Conservation (phyloP, 495 filamentous ascomycete genomes). For the Lepraria neglecta region DNA sequence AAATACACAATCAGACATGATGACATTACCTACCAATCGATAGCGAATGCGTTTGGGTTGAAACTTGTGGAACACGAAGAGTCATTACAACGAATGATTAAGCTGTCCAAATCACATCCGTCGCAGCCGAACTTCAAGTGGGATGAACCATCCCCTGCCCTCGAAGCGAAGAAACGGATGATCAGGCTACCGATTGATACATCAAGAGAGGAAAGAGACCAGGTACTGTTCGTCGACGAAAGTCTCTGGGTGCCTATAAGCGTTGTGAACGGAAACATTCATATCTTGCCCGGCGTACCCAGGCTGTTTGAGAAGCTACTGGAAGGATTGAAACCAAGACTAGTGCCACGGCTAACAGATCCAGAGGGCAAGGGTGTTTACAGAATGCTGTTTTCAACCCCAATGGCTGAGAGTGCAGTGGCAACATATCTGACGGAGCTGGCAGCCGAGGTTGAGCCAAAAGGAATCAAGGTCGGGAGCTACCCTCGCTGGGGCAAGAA, state of each 20-base stretch:
- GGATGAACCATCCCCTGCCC: conserved; percentile 70
- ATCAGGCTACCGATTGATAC: conserved; percentile 74
- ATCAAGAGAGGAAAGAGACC: conserved; percentile 49
- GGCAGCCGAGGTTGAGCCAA: conserved; percentile 58
- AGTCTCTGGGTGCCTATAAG: conserved; percentile 84
- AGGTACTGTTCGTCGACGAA: conserved; percentile 71
- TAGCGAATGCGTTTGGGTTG: conserved; percentile 80
- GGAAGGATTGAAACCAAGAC: conserved; percentile 61
- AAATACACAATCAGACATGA: conserved; percentile 59
- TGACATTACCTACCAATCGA: conserved; percentile 92
- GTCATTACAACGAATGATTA: conserved; percentile 76
- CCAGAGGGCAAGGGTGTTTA: conserved; percentile 73
- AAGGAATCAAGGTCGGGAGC: conserved; percentile 89
- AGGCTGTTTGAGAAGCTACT: conserved; percentile 73
- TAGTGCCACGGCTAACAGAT: conserved; percentile 64
- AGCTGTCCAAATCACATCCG: conserved; percentile 62
- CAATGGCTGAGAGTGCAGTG: conserved; percentile 75
- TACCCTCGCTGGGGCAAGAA: conserved; percentile 90
- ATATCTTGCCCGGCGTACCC: conserved; percentile 89
- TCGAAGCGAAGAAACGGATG: conserved; percentile 83
- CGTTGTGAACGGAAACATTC: conserved; percentile 84
- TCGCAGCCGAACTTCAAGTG: conserved; percentile 74
- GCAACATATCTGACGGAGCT: conserved; percentile 77
- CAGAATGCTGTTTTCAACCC: conserved; percentile 77
- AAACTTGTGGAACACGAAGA: conserved; percentile 67